These are phyloP conservation scores for Metschnikowia lunata DNA, from an alignment of 805 yeast genomes.

Conservation along the genomic window DNA sequence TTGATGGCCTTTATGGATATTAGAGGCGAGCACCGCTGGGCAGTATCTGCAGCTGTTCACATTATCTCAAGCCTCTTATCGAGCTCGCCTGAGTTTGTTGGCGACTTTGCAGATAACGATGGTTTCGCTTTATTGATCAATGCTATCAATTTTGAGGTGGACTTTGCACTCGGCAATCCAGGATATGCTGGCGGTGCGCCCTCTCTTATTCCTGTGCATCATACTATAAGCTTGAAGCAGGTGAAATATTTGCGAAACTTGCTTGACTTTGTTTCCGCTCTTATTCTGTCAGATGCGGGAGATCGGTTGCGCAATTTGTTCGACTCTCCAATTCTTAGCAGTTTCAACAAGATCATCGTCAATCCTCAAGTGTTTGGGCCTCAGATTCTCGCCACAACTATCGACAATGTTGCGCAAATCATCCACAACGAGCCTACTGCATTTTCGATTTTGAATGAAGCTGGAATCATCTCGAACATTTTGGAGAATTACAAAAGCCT, in stretches of 20 bases:
- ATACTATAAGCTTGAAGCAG: slow-evolving; percentile 55
- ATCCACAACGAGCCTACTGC: slow-evolving; percentile 92
- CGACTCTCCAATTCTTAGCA: slow-evolving; percentile 71
- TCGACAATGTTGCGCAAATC: slow-evolving; percentile 63
- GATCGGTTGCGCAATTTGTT: slow-evolving; percentile 81
- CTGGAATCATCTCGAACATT: slow-evolving; percentile 63
- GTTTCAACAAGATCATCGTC: slow-evolving; percentile 54
- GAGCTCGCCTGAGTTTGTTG: slow-evolving; percentile 45
- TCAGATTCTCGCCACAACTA: slow-evolving; percentile 52
- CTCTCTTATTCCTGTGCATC: slow-evolving; percentile 44
- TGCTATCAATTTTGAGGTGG: slow-evolving; percentile 59
- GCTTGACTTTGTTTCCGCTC: slow-evolving; percentile 57
- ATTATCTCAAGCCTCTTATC: slow-evolving; percentile 47
- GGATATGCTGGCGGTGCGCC: slow-evolving; percentile 56
- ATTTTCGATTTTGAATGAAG: slow-evolving; percentile 72
- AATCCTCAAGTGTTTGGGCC: slow-evolving; percentile 65
- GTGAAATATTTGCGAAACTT: slow-evolving; percentile 46
- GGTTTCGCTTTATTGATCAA: slow-evolving; percentile 66
- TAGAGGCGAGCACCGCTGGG: slow-evolving; percentile 47
- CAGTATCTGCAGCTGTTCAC: slow-evolving; percentile 61
- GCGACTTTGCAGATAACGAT: slow-evolving; percentile 57
- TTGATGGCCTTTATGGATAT: slow-evolving; percentile 57
- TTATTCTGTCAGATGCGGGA: slow-evolving; percentile 71
- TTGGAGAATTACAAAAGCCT: slow-evolving; percentile 53
- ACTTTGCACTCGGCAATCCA: slow-evolving; percentile 58